Conservation (phyloP, 306 rosid genomes). For the Carpinus viminea region DNA sequence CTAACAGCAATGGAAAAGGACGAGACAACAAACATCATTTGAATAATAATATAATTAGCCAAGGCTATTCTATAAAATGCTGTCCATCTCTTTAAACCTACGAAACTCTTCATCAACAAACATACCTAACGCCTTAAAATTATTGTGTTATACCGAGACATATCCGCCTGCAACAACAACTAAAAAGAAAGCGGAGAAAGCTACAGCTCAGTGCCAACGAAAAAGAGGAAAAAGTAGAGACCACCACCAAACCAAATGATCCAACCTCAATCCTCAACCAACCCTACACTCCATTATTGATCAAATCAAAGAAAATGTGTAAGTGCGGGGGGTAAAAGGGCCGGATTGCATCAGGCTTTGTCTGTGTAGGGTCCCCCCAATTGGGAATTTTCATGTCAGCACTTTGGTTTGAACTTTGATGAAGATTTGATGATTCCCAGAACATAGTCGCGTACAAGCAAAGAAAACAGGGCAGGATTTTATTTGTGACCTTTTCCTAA, state of each 20-base stretch:
- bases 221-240: slow-evolving; percentile 1
- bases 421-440: slow-evolving; percentile 18
- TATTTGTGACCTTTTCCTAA: slow-evolving; percentile 45
- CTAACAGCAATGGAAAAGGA: not conserved
- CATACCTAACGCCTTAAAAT: slow-evolving; percentile 4
- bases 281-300: not conserved
- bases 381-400: slow-evolving; percentile 23
- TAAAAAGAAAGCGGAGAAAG: not conserved
- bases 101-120: slow-evolving; percentile 14
- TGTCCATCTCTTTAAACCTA: slow-evolving; percentile 8
- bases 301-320: not conserved
- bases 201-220: slow-evolving; percentile 1
- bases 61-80: not conserved
- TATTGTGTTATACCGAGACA: slow-evolving; percentile 14
- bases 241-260: not conserved
- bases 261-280: not conserved
- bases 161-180: slow-evolving; percentile 24
- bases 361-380: not conserved
- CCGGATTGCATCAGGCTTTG: not conserved
- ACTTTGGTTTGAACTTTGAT: slow-evolving; percentile 15
- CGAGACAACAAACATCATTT: not conserved
- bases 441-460: slow-evolving; percentile 38
- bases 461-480: slow-evolving; percentile 36
- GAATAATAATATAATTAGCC: not conserved
- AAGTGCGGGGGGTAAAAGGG: not conserved